A percentile compares a stretch with the other conserved stretches of the same genome.
phyloP scores from a whole-genome alignment of 495 filamentous ascomycete species.

The Margaritispora aquatica region DNA sequence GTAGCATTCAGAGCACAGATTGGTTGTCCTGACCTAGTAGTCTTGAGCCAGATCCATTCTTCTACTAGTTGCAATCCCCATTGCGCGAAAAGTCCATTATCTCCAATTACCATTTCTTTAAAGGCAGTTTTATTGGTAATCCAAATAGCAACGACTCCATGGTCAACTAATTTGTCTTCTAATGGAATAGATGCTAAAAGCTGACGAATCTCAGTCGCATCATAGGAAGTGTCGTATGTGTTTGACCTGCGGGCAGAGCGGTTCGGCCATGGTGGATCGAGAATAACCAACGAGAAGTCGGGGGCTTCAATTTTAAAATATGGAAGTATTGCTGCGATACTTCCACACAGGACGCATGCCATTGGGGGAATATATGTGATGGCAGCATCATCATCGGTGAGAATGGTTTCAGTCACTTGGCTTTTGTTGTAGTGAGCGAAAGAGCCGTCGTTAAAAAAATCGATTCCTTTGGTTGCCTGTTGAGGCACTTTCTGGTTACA shows the following conservation, averaged over 20 bases:
- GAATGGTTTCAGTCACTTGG: neutral
- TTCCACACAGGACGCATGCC: conserved; percentile 34
- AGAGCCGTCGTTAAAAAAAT: neutral
- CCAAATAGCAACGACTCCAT: conserved; percentile 71
- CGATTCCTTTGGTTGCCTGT: too few species aligned
- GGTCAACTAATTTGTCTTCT: conserved; percentile 43
- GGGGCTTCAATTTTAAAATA: conserved; percentile 30
- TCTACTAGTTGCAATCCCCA: conserved; percentile 63
- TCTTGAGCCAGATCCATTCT: conserved; percentile 93
- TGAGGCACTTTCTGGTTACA: neutral
- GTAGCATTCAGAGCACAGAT: conserved; percentile 58
- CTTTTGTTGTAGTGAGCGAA: neutral
- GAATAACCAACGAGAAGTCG: conserved; percentile 70
- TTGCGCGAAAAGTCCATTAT: conserved; percentile 45
- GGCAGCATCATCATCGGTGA: neutral
- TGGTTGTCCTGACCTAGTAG: conserved; percentile 63
- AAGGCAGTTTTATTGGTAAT: conserved; percentile 72
- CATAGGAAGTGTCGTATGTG: conserved; percentile 51
- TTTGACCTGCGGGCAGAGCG: conserved; percentile 70
- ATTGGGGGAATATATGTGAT: conserved; percentile 11
- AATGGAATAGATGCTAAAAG: conserved; percentile 50
- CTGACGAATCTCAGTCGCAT: conserved; percentile 28
- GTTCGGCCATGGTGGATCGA: conserved; percentile 95
- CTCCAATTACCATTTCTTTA: conserved; percentile 48
- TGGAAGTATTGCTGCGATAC: conserved; percentile 28